These are phyloP conservation scores for Nannochloropsis gaditana DNA, from an alignment of 108 stramenopile species.

Conservation along the genomic window DNA sequence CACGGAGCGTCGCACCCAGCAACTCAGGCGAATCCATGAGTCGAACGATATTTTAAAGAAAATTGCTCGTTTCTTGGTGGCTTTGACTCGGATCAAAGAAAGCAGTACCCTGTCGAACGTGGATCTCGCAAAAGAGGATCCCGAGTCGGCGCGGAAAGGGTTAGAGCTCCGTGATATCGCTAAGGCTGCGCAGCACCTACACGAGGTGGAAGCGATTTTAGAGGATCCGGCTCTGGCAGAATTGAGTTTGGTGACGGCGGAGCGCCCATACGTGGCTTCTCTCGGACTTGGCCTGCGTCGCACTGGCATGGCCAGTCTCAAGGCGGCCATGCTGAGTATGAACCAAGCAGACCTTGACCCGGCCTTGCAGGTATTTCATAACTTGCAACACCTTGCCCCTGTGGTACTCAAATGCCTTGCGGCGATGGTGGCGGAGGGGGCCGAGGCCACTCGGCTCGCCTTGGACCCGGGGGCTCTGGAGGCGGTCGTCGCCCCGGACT, in stretches of 20 bases:
- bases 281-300: conserved; percentile 29
- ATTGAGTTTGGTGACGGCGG: conserved; percentile 25
- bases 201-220: conserved; percentile 36
- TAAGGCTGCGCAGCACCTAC: conserved; percentile 43
- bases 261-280: conserved; percentile 35
- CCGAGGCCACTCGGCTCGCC: conserved; percentile 12
- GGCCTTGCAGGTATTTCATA: conserved; percentile 41
- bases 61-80: conserved; percentile 23
- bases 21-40: conserved; percentile 34
- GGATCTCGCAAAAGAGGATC: not conserved
- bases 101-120: not conserved
- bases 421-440: conserved; percentile 24
- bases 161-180: conserved; percentile 39
- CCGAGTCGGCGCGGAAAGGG: not conserved
- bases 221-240: conserved; percentile 27
- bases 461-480: conserved; percentile 25
- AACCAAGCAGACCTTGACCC: conserved; percentile 40
- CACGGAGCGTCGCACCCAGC: conserved; percentile 33
- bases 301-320: conserved; percentile 25
- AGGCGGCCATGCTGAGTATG: conserved; percentile 30
- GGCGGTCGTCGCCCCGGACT: not conserved
- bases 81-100: conserved; percentile 22
- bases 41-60: conserved; percentile 35
- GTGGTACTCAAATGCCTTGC: conserved; percentile 27
- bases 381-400: conserved; percentile 27